Conservation (phyloP, 2,329 filamentous ascomycete species). For the Monosporascus sp. region DNA sequence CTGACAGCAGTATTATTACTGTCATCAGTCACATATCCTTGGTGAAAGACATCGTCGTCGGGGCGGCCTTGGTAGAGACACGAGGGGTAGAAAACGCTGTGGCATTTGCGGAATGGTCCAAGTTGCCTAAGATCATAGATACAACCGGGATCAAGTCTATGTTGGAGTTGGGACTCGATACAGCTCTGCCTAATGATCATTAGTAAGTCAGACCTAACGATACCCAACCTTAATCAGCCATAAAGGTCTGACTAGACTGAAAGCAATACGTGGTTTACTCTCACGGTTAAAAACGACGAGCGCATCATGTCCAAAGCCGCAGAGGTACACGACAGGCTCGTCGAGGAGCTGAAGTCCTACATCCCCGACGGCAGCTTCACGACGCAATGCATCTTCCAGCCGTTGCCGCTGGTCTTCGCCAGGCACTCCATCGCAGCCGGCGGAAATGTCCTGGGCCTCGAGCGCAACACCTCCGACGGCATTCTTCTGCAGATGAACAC, state of each 20-base stretch:
- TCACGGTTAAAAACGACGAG: conserved; percentile 9
- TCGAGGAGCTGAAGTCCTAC: conserved; percentile 1
- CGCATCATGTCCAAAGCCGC: conserved; percentile 6
- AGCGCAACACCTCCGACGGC: conserved; percentile 1
- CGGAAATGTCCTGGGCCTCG: conserved; percentile 4
- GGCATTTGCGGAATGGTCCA: not conserved
- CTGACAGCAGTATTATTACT: not conserved
- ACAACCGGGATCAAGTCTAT: conserved; percentile 1
- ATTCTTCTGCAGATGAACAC: not conserved
- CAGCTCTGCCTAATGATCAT: not conserved
- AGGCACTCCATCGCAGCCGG: not conserved
- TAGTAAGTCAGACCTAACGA: conserved; percentile 1
- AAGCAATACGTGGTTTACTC: conserved; percentile 10
- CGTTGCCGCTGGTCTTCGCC: conserved; percentile 1
- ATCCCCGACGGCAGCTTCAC: conserved; percentile 8
- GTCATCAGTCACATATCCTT: not conserved
- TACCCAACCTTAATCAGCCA: too few relatives aligned
- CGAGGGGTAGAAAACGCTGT: not conserved
- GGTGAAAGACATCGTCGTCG: not conserved
- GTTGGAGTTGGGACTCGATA: not conserved
- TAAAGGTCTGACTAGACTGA: not conserved
- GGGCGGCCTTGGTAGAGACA: not conserved
- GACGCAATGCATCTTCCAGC: conserved; percentile 10
- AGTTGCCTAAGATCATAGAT: not conserved
- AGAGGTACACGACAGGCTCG: conserved; percentile 3